These are phyloP conservation scores for Fusarium devonianum DNA, from an alignment of 2,329 filamentous ascomycete species.

Conservation along the genomic window DNA sequence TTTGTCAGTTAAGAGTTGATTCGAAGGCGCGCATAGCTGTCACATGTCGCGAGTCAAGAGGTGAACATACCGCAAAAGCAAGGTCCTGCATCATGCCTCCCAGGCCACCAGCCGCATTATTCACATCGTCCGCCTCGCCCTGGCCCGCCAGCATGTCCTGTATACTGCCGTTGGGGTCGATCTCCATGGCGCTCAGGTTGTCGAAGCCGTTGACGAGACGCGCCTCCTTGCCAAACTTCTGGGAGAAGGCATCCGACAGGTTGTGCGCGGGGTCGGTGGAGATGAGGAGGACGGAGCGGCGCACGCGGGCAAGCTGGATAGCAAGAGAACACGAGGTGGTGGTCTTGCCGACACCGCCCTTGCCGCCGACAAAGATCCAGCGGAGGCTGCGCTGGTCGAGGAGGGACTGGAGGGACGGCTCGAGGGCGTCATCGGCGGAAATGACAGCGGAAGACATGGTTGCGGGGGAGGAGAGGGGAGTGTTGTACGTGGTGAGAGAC, in stretches of 20 bases:
- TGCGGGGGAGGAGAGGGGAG: conserved; percentile 2
- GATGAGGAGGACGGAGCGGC: conserved; percentile 95
- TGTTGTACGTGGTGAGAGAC: neutral
- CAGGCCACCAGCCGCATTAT: conserved; percentile 76
- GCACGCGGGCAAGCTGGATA: conserved; percentile 94
- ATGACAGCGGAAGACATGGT: conserved; percentile 52
- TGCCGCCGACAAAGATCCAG: conserved; percentile 99
- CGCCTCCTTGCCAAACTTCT: conserved; percentile 99
- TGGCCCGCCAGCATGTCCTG: conserved; percentile 87
- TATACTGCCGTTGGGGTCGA: conserved; percentile 97
- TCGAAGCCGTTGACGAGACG: conserved; percentile 89
- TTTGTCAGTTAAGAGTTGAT: neutral
- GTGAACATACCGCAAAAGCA: conserved; percentile 80
- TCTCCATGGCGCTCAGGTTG: conserved; percentile 98
- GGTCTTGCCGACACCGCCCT: conserved; percentile 98
- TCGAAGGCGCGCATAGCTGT: too few relatives aligned
- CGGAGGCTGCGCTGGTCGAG: conserved; percentile 93
- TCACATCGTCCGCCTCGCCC: conserved; percentile 70
- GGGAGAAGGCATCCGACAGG: conserved; percentile 94
- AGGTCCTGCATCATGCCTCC: conserved; percentile 99
- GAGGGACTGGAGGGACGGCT: conserved; percentile 92
- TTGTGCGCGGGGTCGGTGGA: conserved; percentile 99
- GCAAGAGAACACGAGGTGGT: conserved; percentile 99
- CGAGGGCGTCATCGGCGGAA: conserved; percentile 74
- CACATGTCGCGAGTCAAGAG: too few relatives aligned